Conservation (phyloP, 176 grass and related monocot species). For the Avena eriantha region DNA sequence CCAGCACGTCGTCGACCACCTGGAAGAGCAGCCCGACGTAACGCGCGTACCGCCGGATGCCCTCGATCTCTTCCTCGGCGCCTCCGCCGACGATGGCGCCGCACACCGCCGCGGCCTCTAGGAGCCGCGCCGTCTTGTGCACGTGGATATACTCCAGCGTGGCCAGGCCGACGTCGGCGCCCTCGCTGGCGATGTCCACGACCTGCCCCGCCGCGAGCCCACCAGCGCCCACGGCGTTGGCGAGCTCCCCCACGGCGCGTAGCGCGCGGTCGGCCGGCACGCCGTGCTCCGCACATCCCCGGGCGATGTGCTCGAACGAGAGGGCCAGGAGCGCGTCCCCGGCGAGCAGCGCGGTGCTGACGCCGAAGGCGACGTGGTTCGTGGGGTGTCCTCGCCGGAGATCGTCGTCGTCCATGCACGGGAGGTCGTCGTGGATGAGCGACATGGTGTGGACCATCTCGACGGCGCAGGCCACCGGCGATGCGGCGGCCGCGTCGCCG, state of each 20-base stretch:
- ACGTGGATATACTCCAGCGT: conserved; percentile 30
- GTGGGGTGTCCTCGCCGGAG: conserved; percentile 6
- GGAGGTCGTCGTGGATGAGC: conserved; percentile 34
- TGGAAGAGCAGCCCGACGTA: conserved; percentile 18
- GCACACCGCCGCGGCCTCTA: conserved; percentile 16
- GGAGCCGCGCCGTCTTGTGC: conserved; percentile 19
- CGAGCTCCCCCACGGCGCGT: conserved; percentile 8
- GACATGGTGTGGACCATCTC: conserved; percentile 37
- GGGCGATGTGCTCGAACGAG: conserved; percentile 14
- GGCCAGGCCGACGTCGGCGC: not conserved
- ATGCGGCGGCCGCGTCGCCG: not conserved
- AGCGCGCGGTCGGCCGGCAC: conserved; percentile 26
- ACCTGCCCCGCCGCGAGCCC: conserved; percentile 21
- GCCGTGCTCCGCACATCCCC: not conserved
- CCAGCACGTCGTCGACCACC: conserved; percentile 28
- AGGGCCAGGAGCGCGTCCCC: conserved; percentile 16
- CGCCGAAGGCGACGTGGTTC: conserved; percentile 24
- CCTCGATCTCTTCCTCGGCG: not conserved
- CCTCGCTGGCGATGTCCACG: conserved; percentile 16
- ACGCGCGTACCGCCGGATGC: conserved; percentile 16
- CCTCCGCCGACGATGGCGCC: conserved; percentile 24
- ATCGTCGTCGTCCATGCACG: conserved; percentile 31
- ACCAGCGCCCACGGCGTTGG: not conserved
- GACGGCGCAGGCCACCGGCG: conserved; percentile 25
- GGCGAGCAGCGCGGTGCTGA: conserved; percentile 16